These are phyloP conservation scores for Vanrija sp. DNA, from an alignment of 1,284 basidiomycete species.

Conservation along the genomic window DNA sequence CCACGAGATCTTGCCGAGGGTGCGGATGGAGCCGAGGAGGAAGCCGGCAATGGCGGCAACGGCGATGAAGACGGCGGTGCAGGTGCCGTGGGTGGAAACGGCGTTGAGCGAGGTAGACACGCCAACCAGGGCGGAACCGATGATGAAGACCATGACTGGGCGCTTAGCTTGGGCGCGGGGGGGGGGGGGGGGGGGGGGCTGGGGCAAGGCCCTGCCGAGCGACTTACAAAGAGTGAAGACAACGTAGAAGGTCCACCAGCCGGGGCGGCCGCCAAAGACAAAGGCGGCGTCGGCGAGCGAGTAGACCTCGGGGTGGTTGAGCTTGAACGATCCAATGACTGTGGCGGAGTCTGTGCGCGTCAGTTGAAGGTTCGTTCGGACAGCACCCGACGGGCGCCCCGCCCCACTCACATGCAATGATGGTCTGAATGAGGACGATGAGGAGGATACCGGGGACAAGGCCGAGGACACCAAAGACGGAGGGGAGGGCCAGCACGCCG, in stretches of 20 bases:
- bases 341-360: constrained; percentile 7
- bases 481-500: constrained; percentile 36
- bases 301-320: constrained; percentile 23
- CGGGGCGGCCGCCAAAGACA: constrained; percentile 24
- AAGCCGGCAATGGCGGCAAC: constrained; percentile 35
- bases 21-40: constrained; percentile 39
- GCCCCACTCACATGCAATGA: constrained; percentile 30
- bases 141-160: constrained; percentile 26
- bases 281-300: constrained; percentile 29
- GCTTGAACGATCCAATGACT: constrained; percentile 24
- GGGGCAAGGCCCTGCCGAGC: neutral
- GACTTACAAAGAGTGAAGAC: constrained; percentile 6
- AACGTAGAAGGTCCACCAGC: constrained; percentile 9
- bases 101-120: constrained; percentile 25
- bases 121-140: constrained; percentile 25
- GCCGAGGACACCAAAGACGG: constrained; percentile 31
- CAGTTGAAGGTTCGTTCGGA: neutral
- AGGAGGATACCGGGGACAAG: constrained; percentile 35
- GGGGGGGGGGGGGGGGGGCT: no score
- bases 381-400: constrained; percentile 15
- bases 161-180: no score
- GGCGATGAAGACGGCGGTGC: constrained; percentile 35
- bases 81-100: constrained; percentile 18
- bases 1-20: constrained; percentile 42
- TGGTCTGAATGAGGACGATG: constrained; percentile 29